These are phyloP conservation scores for Lumnitzera racemosa DNA, from an alignment of 345 rosid genomes.

Conservation along the genomic window DNA sequence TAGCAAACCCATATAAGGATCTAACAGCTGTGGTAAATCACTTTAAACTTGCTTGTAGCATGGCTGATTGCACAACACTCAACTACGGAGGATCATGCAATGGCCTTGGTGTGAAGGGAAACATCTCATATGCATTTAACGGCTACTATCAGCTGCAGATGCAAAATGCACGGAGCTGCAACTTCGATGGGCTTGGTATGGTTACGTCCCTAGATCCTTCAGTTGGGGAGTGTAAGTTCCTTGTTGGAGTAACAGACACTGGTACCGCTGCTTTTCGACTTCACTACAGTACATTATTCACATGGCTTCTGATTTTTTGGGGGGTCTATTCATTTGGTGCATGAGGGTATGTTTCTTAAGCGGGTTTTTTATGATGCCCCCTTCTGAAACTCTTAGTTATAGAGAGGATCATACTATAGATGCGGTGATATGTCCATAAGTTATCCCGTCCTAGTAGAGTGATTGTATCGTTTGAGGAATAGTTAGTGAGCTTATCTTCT, in stretches of 20 bases:
- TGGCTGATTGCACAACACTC: slow-evolving; percentile 91
- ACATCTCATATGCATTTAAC: slow-evolving; percentile 87
- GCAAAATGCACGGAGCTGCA: slow-evolving; percentile 77
- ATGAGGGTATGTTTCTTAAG: slow-evolving; percentile 15
- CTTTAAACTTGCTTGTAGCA: slow-evolving; percentile 63
- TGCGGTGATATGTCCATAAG: slow-evolving; percentile 10
- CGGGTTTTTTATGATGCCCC: slow-evolving; percentile 28
- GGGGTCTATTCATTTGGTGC: slow-evolving; percentile 8
- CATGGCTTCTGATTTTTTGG: slow-evolving; percentile 31
- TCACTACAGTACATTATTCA: slow-evolving; percentile 21
- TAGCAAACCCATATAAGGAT: slow-evolving; percentile 69
- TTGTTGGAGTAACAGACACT: slow-evolving; percentile 70
- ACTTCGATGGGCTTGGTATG: slow-evolving; percentile 86
- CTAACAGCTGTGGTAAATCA: slow-evolving; percentile 60
- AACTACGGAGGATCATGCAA: slow-evolving; percentile 84
- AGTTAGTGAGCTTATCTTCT: too few species aligned
- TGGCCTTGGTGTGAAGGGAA: slow-evolving; percentile 72
- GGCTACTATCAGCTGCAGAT: slow-evolving; percentile 85
- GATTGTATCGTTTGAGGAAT: slow-evolving; percentile 7
- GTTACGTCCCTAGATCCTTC: slow-evolving; percentile 87
- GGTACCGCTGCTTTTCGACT: slow-evolving; percentile 27
- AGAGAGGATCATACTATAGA: slow-evolving; percentile 20
- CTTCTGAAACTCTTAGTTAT: slow-evolving; percentile 20
- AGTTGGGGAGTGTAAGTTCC: slow-evolving; percentile 81
- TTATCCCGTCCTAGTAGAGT: slow-evolving; percentile 11